Evolutionary conservation across 306 rosid genomes (phyloP).

Genomic region (Mimosa pudica): DNA sequence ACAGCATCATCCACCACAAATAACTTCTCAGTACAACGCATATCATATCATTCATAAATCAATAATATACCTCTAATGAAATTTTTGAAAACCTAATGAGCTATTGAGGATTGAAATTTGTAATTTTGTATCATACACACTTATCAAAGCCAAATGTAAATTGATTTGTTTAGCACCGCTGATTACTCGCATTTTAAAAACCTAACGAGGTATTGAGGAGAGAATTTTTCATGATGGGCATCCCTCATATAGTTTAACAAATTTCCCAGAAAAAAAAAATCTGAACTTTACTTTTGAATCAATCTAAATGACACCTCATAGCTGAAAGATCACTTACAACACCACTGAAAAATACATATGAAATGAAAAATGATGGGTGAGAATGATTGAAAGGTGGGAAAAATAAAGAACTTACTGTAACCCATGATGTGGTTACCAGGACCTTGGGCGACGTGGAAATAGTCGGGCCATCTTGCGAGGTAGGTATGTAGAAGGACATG

Average conservation of each 20-base stretch:
- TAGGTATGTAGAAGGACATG: conserved; percentile 98
- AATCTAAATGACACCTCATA: not conserved
- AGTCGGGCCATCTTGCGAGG: conserved; percentile 96
- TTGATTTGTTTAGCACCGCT: not conserved
- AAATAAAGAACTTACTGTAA: conserved; percentile 64
- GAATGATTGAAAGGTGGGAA: not conserved
- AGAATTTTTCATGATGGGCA: not conserved
- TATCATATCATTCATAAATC: conserved; percentile 24
- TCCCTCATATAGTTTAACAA: not conserved
- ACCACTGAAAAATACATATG: not conserved
- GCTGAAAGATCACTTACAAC: not conserved
- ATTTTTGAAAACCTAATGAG: conserved; percentile 8
- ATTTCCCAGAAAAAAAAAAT: not conserved
- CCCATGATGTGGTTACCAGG: conserved; percentile 89
- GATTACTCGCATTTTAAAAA: not conserved
- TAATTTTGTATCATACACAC: not conserved
- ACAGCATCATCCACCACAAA: not conserved
- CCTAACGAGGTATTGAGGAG: not conserved
- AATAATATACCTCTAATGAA: not conserved
- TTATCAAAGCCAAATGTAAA: not conserved
- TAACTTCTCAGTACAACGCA: not conserved
- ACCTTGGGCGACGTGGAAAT: conserved; percentile 90
- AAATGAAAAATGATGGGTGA: not conserved
- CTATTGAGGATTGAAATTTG: not conserved
- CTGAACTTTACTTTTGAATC: not conserved